Conservation (phyloP, 768 basidiomycete genomes). For the Hygrophorus russula region DNA sequence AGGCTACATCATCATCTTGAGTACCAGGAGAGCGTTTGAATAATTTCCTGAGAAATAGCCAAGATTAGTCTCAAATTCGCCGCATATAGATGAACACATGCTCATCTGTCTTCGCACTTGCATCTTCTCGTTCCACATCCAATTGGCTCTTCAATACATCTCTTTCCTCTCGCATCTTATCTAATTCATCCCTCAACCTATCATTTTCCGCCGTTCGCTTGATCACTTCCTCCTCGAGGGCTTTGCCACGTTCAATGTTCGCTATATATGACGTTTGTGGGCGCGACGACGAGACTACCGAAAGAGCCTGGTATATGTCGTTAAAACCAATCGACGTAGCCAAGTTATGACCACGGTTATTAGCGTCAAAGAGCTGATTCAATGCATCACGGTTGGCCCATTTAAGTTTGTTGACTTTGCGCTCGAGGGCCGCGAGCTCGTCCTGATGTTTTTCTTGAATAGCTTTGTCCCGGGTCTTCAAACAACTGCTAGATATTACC, state of each 20-base stretch:
- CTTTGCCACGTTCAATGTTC: slow-evolving; percentile 22
- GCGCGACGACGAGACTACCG: slow-evolving; percentile 28
- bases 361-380: slow-evolving; percentile 26
- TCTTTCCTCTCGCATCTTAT: slow-evolving; percentile 15
- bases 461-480: background rate
- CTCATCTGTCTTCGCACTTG: slow-evolving; percentile 5
- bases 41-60: background rate
- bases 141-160: slow-evolving; percentile 13
- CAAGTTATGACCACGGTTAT: slow-evolving; percentile 25
- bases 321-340: slow-evolving; percentile 33
- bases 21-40: background rate
- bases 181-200: slow-evolving; percentile 12
- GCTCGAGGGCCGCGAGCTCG: background rate
- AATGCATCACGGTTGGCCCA: slow-evolving; percentile 21
- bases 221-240: slow-evolving; percentile 14
- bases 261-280: slow-evolving; percentile 22
- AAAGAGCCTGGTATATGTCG: slow-evolving; percentile 28
- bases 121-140: slow-evolving; percentile 5
- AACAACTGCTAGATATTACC: no score
- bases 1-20: no score
- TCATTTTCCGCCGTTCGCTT: slow-evolving; percentile 14
- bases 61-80: slow-evolving; percentile 2
- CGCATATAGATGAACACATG: background rate
- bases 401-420: background rate
- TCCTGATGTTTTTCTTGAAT: background rate